Evolutionary conservation across 1,284 basidiomycete genomes (phyloP), one percentile per base, ranked within the genome.

Genomic region (Ustilago crameri): DNA sequence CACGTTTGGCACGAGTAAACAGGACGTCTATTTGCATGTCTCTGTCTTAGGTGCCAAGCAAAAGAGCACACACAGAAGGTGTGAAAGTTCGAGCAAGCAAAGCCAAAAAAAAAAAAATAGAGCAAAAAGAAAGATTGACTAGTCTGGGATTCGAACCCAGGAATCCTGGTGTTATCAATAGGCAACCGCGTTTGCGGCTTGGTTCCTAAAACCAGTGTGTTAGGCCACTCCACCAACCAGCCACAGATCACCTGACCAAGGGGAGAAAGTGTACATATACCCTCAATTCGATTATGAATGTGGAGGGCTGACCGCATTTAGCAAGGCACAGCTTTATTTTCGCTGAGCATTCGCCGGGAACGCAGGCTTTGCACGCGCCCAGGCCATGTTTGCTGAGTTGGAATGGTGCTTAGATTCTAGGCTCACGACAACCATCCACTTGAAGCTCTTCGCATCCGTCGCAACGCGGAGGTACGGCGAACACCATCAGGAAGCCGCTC

Each of bases 131-230:
- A 32, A 51, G n/a, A n/a, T 7, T 71, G 68, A 71, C 68, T 65
- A 65, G 62, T 71, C 68, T 71, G 68, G 68, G 68, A 62, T 65
- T 71, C 68, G 68, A 71, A 71, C 68, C 68, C 68, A 71, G 68
- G 68, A 71, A 62, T 71, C 55, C 68, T 71, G 57, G 68, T 60
- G 67, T 17, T 17, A 24, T 8, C 35, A 32, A 14, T 38, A 12
- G 22, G 15, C 15, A 15, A 20, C 43, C 20, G 45, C 24, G 26
- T 17, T 14, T 26, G 38, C 42, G 18, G 20, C 5, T 23, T 50
- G 40, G 43, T 52, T 46, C 68, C 68, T 71, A 71, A 71, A 71
- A 60, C 68, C 57, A 71, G 68, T 65, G 68, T 65, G 68, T 65
- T 71, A 71, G 57, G 56, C 68, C 68, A 65, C 68, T 71, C 61